Percentiles rank a stretch among this genome's conserved stretches.
Conservation (phyloP, 2,329 filamentous ascomycete genomes). For the Ascochyta viciae-villosae region DNA sequence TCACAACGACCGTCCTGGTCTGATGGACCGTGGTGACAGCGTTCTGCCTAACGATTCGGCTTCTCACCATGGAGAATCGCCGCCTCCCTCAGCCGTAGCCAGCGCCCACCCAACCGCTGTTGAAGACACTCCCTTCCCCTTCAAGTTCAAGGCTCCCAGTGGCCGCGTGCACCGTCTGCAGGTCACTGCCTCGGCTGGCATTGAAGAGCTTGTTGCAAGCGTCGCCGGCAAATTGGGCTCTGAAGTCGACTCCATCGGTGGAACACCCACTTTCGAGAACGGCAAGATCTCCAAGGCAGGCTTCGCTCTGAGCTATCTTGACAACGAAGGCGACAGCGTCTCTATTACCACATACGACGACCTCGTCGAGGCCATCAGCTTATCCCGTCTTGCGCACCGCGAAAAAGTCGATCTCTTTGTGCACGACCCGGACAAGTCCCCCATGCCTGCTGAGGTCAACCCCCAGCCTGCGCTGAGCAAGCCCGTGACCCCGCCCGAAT, state of each 20-base stretch:
- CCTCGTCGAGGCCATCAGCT: slow-evolving; percentile 83
- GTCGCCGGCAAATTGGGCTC: slow-evolving; percentile 84
- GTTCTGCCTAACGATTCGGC: slow-evolving; percentile 93
- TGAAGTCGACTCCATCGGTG: slow-evolving; percentile 85
- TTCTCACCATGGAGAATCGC: slow-evolving; percentile 85
- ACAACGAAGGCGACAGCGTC: slow-evolving; percentile 95
- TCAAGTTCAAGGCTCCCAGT: slow-evolving; percentile 98
- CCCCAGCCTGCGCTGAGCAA: slow-evolving; percentile 62
- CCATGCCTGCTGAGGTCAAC: slow-evolving; percentile 70
- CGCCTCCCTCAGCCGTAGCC: slow-evolving; percentile 69
- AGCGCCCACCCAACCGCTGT: slow-evolving; percentile 62
- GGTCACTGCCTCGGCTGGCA: slow-evolving; percentile 78
- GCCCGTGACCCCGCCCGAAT: slow-evolving; percentile 61
- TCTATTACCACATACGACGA: slow-evolving; percentile 97
- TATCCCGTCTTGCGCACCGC: slow-evolving; percentile 76
- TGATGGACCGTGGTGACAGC: slow-evolving; percentile 76
- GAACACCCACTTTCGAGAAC: slow-evolving; percentile 77
- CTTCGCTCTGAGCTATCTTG: slow-evolving; percentile 92
- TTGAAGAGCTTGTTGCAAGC: slow-evolving; percentile 77
- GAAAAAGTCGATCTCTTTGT: slow-evolving; percentile 99
- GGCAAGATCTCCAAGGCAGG: slow-evolving; percentile 78
- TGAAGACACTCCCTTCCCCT: slow-evolving; percentile 83
- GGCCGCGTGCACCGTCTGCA: slow-evolving; percentile 94
- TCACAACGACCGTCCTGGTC: slow-evolving; percentile 70
- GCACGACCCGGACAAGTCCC: slow-evolving; percentile 90